These are phyloP conservation scores for Lactarius trivialis DNA, from an alignment of 768 basidiomycete genomes.

Conservation along the genomic window DNA sequence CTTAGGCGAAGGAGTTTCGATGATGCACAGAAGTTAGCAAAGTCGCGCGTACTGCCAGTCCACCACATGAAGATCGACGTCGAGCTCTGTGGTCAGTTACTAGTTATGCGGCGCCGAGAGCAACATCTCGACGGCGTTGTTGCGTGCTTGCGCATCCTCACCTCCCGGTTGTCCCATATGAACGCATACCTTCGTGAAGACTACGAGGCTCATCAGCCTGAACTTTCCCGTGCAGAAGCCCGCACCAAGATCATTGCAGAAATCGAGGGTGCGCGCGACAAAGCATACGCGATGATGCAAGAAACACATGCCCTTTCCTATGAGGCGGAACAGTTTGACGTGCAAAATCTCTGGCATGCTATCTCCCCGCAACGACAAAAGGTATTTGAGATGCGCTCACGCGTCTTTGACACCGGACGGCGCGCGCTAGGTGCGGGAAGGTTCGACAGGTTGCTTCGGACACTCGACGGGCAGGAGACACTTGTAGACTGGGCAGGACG, in stretches of 20 bases:
- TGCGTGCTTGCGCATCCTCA: constrained; percentile 51
- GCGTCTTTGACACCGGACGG: constrained; percentile 59
- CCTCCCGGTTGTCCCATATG: constrained; percentile 44
- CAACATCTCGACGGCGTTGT: constrained; percentile 61
- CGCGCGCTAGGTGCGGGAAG: constrained; percentile 49
- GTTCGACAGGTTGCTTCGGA: constrained; percentile 65
- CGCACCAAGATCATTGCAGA: constrained; percentile 43
- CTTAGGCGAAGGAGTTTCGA: constrained; percentile 60
- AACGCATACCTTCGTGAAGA: constrained; percentile 54
- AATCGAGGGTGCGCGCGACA: constrained; percentile 44
- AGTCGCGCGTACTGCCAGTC: constrained; percentile 41
- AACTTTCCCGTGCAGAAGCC: constrained; percentile 41
- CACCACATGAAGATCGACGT: constrained; percentile 76
- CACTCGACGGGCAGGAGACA: constrained; percentile 53
- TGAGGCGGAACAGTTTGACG: constrained; percentile 62
- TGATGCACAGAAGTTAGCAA: constrained; percentile 46
- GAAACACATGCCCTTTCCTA: constrained; percentile 64
- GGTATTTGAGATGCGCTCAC: constrained; percentile 57
- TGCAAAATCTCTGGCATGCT: constrained; percentile 60
- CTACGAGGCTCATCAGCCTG: constrained; percentile 45
- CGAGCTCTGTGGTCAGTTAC: constrained; percentile 65
- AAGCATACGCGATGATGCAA: constrained; percentile 49
- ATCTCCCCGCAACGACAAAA: constrained; percentile 55
- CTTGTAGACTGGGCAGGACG: constrained; percentile 63
- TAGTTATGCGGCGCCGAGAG: constrained; percentile 63